A percentile compares a stretch with the other conserved stretches of the same genome.
phyloP scores from a whole-genome alignment of 1,139 yeast species.

The Candida sanyaensis region DNA sequence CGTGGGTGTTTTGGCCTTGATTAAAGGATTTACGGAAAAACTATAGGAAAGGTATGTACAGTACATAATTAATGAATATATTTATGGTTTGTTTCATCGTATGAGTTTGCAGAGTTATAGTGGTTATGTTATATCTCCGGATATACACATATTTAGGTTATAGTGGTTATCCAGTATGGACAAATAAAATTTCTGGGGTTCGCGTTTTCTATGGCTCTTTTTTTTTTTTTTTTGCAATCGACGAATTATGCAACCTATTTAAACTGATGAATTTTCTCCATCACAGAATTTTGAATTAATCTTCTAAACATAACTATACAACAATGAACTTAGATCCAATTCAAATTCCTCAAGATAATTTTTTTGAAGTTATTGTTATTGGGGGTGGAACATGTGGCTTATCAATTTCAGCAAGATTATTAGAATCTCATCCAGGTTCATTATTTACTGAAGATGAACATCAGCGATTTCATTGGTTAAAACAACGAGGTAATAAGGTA shows the following conservation, averaged over 20 bases:
- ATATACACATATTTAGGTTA: background rate
- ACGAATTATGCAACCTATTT: background rate
- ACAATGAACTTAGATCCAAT: slow-evolving; percentile 10
- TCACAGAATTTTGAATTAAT: too few relatives aligned
- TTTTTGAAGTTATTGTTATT: slow-evolving; percentile 33
- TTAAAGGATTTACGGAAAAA: slow-evolving; percentile 51
- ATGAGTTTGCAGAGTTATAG: too few relatives aligned
- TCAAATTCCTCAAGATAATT: slow-evolving; percentile 17
- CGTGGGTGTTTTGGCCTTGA: slow-evolving; percentile 67
- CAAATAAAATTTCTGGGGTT: too few relatives aligned
- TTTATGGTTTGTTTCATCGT: too few relatives aligned
- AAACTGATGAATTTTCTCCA: background rate
- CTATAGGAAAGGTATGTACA: background rate
- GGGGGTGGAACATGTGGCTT: slow-evolving; percentile 48
- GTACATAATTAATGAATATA: too few relatives aligned
- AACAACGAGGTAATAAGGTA: slow-evolving; percentile 30
- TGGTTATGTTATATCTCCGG: background rate
- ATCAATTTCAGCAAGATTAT: slow-evolving; percentile 36
- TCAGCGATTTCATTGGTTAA: slow-evolving; percentile 43
- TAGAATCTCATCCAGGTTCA: slow-evolving; percentile 41
- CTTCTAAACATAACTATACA: too few relatives aligned
- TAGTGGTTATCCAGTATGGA: slow-evolving; percentile 3
- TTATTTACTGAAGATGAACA: slow-evolving; percentile 45
- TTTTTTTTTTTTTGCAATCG: slow-evolving; percentile 8
- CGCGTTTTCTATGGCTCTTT: background rate